phyloP scores from a whole-genome alignment of 495 filamentous ascomycete species.

The Hyaloscypha hepaticicola region DNA sequence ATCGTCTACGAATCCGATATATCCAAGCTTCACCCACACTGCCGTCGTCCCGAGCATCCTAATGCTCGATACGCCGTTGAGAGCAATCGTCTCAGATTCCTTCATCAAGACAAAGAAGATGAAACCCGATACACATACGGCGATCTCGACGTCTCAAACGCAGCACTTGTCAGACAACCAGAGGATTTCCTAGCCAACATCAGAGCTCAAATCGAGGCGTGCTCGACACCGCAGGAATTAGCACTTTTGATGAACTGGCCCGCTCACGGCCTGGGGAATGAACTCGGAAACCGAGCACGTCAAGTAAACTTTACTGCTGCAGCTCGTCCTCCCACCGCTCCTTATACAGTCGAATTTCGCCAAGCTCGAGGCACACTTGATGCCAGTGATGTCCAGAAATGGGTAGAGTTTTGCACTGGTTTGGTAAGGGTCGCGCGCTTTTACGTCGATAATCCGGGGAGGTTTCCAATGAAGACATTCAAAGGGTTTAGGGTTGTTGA shows the following conservation, averaged over 20 bases:
- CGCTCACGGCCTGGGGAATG: neutral
- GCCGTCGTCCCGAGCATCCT: slow-evolving; percentile 11
- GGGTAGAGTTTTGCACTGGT: slow-evolving; percentile 22
- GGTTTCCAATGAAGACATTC: slow-evolving; percentile 8
- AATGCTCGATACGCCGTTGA: slow-evolving; percentile 4
- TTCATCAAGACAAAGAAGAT: neutral
- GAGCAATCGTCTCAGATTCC: slow-evolving; percentile 20
- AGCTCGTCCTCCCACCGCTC: neutral
- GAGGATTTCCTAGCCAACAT: neutral
- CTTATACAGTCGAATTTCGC: slow-evolving; percentile 24
- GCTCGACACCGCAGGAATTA: neutral
- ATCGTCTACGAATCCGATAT: slow-evolving; percentile 25
- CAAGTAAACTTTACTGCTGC: slow-evolving; percentile 16
- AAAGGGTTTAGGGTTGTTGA: neutral
- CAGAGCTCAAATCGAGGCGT: neutral
- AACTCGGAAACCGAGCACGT: slow-evolving; percentile 14
- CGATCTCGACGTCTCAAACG: slow-evolving; percentile 6
- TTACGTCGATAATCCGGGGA: slow-evolving; percentile 8
- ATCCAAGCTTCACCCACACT: slow-evolving; percentile 16
- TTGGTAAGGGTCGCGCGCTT: slow-evolving; percentile 13
- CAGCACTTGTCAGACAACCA: neutral
- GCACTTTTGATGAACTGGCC: neutral
- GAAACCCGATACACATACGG: neutral
- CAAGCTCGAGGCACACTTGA: slow-evolving; percentile 18
- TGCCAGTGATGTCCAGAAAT: neutral